A percentile compares a stretch with the other conserved stretches of the same genome.
Evolutionary conservation across 2,329 filamentous ascomycete species (phyloP).

Genomic region (Clathrospora elynae): DNA sequence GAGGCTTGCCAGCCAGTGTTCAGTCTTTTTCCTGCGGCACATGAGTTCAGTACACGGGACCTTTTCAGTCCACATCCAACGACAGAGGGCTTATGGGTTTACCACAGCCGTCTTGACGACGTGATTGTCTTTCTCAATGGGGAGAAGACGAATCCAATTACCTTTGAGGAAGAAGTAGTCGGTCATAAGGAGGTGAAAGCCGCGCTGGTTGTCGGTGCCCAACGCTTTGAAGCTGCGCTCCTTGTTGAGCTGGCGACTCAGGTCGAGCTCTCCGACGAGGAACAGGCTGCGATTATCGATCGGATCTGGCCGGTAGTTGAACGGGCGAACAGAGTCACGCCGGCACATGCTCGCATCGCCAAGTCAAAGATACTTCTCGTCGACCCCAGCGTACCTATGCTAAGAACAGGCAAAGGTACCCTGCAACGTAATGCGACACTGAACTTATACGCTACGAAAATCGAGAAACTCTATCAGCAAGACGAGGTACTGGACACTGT

Average conservation of each 20-base stretch:
- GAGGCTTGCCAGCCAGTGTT: neutral
- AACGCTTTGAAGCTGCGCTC: neutral
- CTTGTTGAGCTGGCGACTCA: neutral
- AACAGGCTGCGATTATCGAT: neutral
- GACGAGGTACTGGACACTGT: too few species aligned
- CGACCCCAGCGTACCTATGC: neutral
- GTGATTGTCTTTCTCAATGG: neutral
- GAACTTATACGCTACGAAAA: too few species aligned
- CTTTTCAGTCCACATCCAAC: constrained; percentile 1
- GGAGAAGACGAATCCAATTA: constrained; percentile 1
- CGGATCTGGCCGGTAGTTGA: neutral
- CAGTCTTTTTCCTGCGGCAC: neutral
- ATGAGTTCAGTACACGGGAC: neutral
- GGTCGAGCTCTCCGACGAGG: neutral
- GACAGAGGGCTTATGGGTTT: neutral
- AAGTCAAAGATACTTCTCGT: neutral
- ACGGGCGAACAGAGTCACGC: neutral
- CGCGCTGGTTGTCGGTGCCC: neutral
- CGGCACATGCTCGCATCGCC: constrained; percentile 1
- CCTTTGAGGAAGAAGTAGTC: neutral
- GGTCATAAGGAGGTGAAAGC: neutral
- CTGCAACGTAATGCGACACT: too few species aligned
- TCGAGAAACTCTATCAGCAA: neutral
- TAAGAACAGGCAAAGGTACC: neutral
- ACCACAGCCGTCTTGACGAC: neutral